Evolutionary conservation across 352 stramenopile species (phyloP), one percentile per base, ranked within the genome.

Genomic region (Pythium dissimile): DNA sequence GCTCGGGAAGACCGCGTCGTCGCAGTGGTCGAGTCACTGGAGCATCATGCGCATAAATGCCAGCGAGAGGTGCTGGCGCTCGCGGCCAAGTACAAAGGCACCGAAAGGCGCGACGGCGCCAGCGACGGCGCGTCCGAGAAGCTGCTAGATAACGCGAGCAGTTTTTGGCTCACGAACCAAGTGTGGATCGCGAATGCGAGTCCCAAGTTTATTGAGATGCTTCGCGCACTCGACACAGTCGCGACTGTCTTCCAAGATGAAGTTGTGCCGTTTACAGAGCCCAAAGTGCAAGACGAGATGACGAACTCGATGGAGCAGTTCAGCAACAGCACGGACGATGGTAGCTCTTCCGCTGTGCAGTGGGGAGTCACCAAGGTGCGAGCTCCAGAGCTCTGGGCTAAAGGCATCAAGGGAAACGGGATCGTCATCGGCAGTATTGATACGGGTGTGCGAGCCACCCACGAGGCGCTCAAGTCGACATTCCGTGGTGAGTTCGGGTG

Each of bases 371-470:
- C 43, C 20, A 51, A 54, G 12, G 66, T 67, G 20, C 48, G 21
- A 21, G 48, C 20, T 20, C 39, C 32, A 21, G 46, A 68, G 50
- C 51, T 71, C 21, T 76, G 68, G 64, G 24, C 24, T 18, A 15
- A 55, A 10, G 61, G 64, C 32, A 65, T 56, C 23, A 66, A 32
- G 2, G 68, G 68, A 38, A 47, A 47, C 5, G 62, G 58, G 11
- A 32, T 73, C 49, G 46, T 66, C 9, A 43, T 76, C 13, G 64
- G 43, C 27, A 73, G 59, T 37, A 76, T 76, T 32, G 68, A 76
- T 41, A 71, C 68, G 5, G 68, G 68, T 11, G 68, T 35, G 18
- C 68, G 65, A 1, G 50, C 42, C 28, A 62, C 68, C 7, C 68
- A 76, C 45, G 50, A 66, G 15, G 41, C 45, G 5, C 15, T 76